phyloP scores from a whole-genome alignment of 768 basidiomycete genomes.

The Omphalotus guepiniiformis region DNA sequence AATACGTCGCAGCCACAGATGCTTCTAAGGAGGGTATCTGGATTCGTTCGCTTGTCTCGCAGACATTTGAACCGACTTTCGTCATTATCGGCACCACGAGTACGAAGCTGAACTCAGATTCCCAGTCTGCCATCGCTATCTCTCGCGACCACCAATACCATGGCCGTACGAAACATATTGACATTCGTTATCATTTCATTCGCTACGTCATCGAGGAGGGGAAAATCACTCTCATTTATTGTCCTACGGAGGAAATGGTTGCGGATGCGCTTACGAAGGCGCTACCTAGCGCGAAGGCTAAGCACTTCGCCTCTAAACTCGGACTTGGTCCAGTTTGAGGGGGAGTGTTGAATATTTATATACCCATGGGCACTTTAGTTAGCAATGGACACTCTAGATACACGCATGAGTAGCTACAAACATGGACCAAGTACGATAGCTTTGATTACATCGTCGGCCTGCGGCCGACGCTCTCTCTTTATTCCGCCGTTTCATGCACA shows the following conservation, averaged over 20 bases:
- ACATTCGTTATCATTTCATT: conserved; percentile 26
- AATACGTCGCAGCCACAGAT: conserved; percentile 14
- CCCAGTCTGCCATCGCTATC: conserved; percentile 6
- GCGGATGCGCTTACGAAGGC: conserved; percentile 33
- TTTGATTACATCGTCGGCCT: too few relatives aligned
- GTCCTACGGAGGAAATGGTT: conserved; percentile 20
- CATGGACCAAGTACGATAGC: too few relatives aligned
- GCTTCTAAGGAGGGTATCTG: conserved; percentile 13
- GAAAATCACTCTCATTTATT: conserved; percentile 19
- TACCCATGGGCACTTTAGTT: too few relatives aligned
- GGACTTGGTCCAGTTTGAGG: conserved; percentile 5
- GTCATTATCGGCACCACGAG: neutral
- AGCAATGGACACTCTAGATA: too few relatives aligned
- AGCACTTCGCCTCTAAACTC: conserved; percentile 1
- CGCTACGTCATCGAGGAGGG: conserved; percentile 17
- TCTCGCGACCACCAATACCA: conserved; percentile 20
- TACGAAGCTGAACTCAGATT: conserved; percentile 1
- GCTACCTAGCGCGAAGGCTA: conserved; percentile 7
- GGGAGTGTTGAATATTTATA: conserved; percentile 2
- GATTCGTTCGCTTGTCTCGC: conserved; percentile 7
- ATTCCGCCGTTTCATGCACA: too few relatives aligned
- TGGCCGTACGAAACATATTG: conserved; percentile 26
- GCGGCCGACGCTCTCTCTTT: too few relatives aligned
- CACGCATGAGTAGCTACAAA: too few relatives aligned
- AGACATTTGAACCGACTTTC: conserved; percentile 7